These are phyloP conservation scores for Nothophoma quercina DNA, from an alignment of 2,329 filamentous ascomycete species.

Conservation along the genomic window DNA sequence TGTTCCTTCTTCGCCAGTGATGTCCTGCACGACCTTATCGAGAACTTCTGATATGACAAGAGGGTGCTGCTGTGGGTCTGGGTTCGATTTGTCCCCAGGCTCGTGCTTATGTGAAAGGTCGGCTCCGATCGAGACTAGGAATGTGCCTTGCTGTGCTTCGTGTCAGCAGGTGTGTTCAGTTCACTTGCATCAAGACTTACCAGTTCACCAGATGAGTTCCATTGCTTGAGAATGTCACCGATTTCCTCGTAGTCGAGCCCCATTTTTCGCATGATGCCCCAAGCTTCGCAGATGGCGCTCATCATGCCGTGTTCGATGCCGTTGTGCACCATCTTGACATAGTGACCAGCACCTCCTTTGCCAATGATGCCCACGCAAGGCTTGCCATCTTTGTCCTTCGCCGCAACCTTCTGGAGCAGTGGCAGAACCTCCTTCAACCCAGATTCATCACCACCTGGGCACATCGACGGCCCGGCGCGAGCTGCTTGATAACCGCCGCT, in stretches of 20 bases:
- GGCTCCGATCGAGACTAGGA: slow-evolving; percentile 68
- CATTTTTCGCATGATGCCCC: slow-evolving; percentile 67
- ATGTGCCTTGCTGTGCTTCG: slow-evolving; percentile 58
- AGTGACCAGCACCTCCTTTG: slow-evolving; percentile 71
- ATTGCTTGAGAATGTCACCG: slow-evolving; percentile 64
- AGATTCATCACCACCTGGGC: slow-evolving; percentile 67
- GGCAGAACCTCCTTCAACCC: slow-evolving; percentile 67
- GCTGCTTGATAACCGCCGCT: slow-evolving; percentile 75
- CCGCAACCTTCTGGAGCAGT: slow-evolving; percentile 66
- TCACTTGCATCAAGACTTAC: slow-evolving; percentile 36
- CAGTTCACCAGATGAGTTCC: slow-evolving; percentile 67
- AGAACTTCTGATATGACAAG: slow-evolving; percentile 68
- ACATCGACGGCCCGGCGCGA: slow-evolving; percentile 71
- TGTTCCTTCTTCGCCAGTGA: slow-evolving; percentile 71
- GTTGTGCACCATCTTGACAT: slow-evolving; percentile 79
- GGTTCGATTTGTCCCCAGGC: slow-evolving; percentile 20
- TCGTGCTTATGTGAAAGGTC: slow-evolving; percentile 66
- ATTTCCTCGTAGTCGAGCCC: slow-evolving; percentile 68
- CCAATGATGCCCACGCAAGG: slow-evolving; percentile 69
- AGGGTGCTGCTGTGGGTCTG: slow-evolving; percentile 31
- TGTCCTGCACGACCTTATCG: slow-evolving; percentile 76
- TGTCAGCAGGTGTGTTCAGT: slow-evolving; percentile 1
- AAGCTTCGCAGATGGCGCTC: slow-evolving; percentile 69
- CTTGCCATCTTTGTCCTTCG: slow-evolving; percentile 66
- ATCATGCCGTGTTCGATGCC: slow-evolving; percentile 79